Conservation (phyloP, 176 grass and related monocot genomes). For the Aegilops sharonensis region DNA sequence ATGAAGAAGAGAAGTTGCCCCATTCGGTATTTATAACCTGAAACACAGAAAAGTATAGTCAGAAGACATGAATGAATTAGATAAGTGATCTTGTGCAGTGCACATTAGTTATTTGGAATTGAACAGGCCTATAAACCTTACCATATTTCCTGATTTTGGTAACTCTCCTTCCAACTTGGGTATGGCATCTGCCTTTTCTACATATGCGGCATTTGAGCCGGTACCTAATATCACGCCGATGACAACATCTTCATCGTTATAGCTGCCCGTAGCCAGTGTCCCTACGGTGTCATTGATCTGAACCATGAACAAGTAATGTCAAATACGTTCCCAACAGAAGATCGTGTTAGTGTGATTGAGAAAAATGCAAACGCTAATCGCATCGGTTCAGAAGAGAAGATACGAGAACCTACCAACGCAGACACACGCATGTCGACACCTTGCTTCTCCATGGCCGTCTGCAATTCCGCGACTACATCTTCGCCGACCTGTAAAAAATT, state of each 20-base stretch:
- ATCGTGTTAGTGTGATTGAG: background rate
- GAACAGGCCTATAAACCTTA: background rate
- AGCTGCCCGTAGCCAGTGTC: constrained; percentile 69
- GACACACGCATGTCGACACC: constrained; percentile 63
- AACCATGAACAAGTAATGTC: constrained; percentile 17
- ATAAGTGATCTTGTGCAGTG: background rate
- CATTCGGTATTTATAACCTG: constrained; percentile 74
- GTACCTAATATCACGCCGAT: constrained; percentile 65
- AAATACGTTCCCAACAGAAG: background rate
- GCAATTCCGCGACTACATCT: constrained; percentile 72
- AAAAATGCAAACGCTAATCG: background rate
- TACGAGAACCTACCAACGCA: constrained; percentile 52
- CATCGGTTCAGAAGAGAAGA: background rate
- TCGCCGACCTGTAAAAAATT: constrained; percentile 50
- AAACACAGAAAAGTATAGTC: background rate
- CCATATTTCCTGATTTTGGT: constrained; percentile 57
- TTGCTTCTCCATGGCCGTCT: constrained; percentile 65
- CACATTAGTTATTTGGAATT: background rate
- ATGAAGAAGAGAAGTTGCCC: constrained; percentile 59
- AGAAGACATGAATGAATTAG: background rate
- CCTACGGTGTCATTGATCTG: constrained; percentile 91
- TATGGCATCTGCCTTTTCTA: constrained; percentile 51
- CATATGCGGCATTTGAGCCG: constrained; percentile 62
- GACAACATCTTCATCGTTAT: constrained; percentile 57
- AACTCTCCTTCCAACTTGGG: constrained; percentile 44